Conservation (phyloP, 1,284 basidiomycete species). For the Wolfiporia cocos region DNA sequence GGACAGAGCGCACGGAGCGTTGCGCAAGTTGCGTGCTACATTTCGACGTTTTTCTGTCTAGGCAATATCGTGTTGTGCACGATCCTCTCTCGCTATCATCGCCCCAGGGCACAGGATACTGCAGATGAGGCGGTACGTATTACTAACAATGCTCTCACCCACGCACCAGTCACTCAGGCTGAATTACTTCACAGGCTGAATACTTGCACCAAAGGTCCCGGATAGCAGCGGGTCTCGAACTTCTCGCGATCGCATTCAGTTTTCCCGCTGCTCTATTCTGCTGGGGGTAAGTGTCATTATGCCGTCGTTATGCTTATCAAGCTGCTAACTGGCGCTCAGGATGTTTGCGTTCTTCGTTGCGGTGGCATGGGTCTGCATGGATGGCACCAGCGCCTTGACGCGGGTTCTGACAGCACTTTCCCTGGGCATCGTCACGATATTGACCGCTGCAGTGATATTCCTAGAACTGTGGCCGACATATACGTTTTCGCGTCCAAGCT, state of each 20-base stretch:
- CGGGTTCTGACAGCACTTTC: slow-evolving; percentile 1
- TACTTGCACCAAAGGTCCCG: slow-evolving; percentile 12
- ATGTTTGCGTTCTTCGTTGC: slow-evolving; percentile 15
- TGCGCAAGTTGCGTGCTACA: slow-evolving; percentile 22
- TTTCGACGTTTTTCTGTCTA: slow-evolving; percentile 21
- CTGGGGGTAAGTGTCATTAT: slow-evolving; percentile 20
- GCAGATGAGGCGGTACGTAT: slow-evolving; percentile 14
- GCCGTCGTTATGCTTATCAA: no score
- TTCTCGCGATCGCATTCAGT: slow-evolving; percentile 20
- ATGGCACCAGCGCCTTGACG: slow-evolving; percentile 4
- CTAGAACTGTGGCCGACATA: no score
- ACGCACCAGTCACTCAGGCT: neutral
- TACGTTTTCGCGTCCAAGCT: no score
- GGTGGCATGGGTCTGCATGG: slow-evolving; percentile 8
- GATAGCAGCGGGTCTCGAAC: slow-evolving; percentile 10
- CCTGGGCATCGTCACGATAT: neutral
- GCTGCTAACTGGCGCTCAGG: no score
- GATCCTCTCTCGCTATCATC: slow-evolving; percentile 19
- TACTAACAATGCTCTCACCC: no score
- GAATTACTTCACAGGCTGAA: slow-evolving; percentile 4
- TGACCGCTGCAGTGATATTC: slow-evolving; percentile 1
- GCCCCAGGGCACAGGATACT: slow-evolving; percentile 3
- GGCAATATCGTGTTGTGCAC: slow-evolving; percentile 20
- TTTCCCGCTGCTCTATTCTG: slow-evolving; percentile 22
- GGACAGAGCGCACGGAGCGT: slow-evolving; percentile 9